Base-by-base conservation (phyloP, 352 stramenopile species). In the Ophiocytium majus region DNA sequence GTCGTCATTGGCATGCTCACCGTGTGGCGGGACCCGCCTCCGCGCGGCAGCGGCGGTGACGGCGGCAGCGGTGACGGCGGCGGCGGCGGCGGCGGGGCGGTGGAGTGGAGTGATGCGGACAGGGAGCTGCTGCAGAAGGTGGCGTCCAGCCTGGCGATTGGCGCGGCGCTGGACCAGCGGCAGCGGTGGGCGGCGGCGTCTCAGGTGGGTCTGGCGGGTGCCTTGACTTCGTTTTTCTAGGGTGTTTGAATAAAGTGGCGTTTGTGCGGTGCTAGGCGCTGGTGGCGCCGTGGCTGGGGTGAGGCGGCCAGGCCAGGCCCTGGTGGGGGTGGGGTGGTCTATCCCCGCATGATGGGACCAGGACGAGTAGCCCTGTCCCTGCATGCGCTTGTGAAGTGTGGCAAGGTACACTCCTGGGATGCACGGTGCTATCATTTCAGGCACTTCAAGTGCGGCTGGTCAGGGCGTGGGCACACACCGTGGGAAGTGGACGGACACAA, bases 1-100 rank as follows among this genome's bases (percentile, higher is more conserved):
- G 23, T 88, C n/a, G 43, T 86, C 10, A 83, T 88, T 50, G 84
- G 84, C 19, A 85, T 88, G 80, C 84, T 88, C 28, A 88, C 84
- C 19, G 80, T 88, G n/a, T 86, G 79, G 0, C 57, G 49, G 23
- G 50, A 82, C 66, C 5, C 35, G 66, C 66, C 66, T 5, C 32
- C 66, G 32, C 5, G 66, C 66, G 32, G 35, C 32, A 35, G 35
- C 32, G 35, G 66, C 35, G 14, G 32, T 14, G 66, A 10, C 32
- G 14, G 32, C 35, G 35, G 66, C 66, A 10, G 14, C 32, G 32
- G 35, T 10, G 35, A 17, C 35, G 35, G 32, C 35, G 17, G 32
- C 32, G 35, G 32, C 35, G 35, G 66, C 66, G 32, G 14, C 32
- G 32, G 35, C 32, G 35, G 66, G 5, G 35, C 5, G 5, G 17